A percentile compares a stretch with the other conserved stretches of the same genome.
phyloP scores from a whole-genome alignment of 2,329 filamentous ascomycete genomes.

The Claviceps maximensis region DNA sequence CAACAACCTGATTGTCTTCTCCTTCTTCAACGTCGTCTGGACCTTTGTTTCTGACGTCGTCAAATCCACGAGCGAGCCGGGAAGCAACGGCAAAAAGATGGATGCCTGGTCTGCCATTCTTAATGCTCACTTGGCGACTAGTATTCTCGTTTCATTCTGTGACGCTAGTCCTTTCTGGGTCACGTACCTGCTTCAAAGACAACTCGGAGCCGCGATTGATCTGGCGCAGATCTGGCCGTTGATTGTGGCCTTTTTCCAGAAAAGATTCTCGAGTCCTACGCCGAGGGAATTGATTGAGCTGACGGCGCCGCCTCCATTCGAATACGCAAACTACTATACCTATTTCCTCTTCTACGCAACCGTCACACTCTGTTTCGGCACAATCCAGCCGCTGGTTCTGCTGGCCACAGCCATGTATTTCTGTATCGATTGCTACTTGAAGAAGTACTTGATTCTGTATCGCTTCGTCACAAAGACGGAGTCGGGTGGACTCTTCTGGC shows the following conservation, averaged over 20 bases:
- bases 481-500: constrained; percentile 87
- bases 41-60: constrained; percentile 56
- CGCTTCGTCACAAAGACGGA: constrained; percentile 96
- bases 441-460: constrained; percentile 91
- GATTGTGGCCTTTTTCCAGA: constrained; percentile 69
- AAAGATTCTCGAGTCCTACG: constrained; percentile 76
- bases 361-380: constrained; percentile 71
- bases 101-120: constrained; percentile 58
- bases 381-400: constrained; percentile 76
- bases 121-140: constrained; percentile 46
- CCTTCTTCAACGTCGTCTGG: constrained; percentile 76
- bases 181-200: constrained; percentile 82
- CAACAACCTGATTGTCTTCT: constrained; percentile 93
- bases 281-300: constrained; percentile 84
- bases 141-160: constrained; percentile 64
- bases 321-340: constrained; percentile 96
- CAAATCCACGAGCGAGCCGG: constrained; percentile 30
- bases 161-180: constrained; percentile 85
- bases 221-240: constrained; percentile 79
- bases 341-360: constrained; percentile 94
- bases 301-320: constrained; percentile 82
- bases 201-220: constrained; percentile 86
- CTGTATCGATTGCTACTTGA: constrained; percentile 70
- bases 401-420: constrained; percentile 86
- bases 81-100: constrained; percentile 26